A percentile compares a stretch with the other conserved stretches of the same genome.
Conservation (phyloP, 805 yeast genomes). For the Schwanniomyces occidentalis region DNA sequence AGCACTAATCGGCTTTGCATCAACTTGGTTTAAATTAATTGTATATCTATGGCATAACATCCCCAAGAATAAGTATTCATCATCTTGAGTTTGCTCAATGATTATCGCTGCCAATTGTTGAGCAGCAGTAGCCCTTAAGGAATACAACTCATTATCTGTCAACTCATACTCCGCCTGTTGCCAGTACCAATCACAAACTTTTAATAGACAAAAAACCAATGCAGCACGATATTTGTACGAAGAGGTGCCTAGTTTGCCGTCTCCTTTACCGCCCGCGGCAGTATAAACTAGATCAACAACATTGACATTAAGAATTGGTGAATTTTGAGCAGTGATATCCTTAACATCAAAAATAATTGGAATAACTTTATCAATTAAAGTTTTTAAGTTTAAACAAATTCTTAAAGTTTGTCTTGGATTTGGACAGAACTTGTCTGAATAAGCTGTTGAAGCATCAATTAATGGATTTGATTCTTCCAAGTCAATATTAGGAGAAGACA, state of each 20-base stretch:
- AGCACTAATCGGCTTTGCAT: constrained; percentile 67
- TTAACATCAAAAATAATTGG: constrained; percentile 60
- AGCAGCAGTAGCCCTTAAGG: constrained; percentile 65
- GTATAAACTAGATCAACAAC: constrained; percentile 61
- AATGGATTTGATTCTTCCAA: background rate
- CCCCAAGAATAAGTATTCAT: constrained; percentile 65
- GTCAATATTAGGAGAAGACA: too few species aligned
- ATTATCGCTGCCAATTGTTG: constrained; percentile 69
- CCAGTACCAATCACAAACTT: constrained; percentile 79
- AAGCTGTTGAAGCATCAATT: background rate
- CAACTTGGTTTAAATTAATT: constrained; percentile 61
- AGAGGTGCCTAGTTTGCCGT: constrained; percentile 53
- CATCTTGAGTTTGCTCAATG: constrained; percentile 62
- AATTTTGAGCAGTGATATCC: constrained; percentile 53
- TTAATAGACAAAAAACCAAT: constrained; percentile 67
- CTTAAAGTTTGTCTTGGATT: constrained; percentile 67
- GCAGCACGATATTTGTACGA: constrained; percentile 66
- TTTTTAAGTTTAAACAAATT: constrained; percentile 71
- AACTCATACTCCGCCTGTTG: constrained; percentile 58
- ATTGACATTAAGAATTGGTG: constrained; percentile 56
- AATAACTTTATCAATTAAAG: constrained; percentile 67
- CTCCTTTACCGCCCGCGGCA: constrained; percentile 81
- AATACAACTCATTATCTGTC: constrained; percentile 64
- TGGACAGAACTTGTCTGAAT: constrained; percentile 31
- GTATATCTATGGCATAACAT: constrained; percentile 76